These are phyloP conservation scores for Neonectria faginata DNA, from an alignment of 2,329 filamentous ascomycete species.

Conservation along the genomic window DNA sequence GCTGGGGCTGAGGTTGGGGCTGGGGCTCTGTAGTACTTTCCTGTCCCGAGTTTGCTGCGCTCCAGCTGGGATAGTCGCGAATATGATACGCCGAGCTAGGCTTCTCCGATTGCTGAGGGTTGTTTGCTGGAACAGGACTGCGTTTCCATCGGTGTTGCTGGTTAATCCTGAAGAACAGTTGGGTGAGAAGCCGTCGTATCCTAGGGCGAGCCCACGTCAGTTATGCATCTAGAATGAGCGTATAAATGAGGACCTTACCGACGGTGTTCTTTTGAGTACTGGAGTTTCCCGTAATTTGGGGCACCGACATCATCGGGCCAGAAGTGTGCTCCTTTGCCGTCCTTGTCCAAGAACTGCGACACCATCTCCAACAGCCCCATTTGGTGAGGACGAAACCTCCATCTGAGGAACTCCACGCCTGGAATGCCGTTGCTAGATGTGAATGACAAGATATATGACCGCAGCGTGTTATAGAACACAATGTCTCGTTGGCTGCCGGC, in stretches of 20 bases:
- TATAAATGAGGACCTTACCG: constrained; percentile 7
- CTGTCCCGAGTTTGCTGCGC: not conserved
- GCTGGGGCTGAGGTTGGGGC: not conserved
- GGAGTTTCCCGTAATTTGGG: not conserved
- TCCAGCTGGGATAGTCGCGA: too few relatives aligned
- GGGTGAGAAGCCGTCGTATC: constrained; percentile 12
- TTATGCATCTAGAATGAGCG: too few relatives aligned
- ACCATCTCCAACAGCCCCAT: constrained; percentile 35
- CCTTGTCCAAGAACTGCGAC: constrained; percentile 27
- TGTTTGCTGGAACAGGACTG: not conserved
- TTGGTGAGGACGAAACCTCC: constrained; percentile 31
- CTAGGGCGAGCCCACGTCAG: constrained; percentile 4
- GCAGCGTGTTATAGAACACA: constrained; percentile 31
- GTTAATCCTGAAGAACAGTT: constrained; percentile 19
- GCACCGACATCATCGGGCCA: constrained; percentile 32
- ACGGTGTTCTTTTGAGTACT: constrained; percentile 29
- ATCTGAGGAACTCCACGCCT: constrained; percentile 23
- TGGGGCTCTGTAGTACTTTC: not conserved
- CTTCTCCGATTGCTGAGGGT: not conserved
- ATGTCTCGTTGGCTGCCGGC: constrained; percentile 26
- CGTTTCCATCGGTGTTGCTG: constrained; percentile 22
- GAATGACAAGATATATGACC: constrained; percentile 21
- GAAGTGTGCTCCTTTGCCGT: constrained; percentile 32
- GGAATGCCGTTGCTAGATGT: constrained; percentile 12
- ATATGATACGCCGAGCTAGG: not conserved